Evolutionary conservation across 2,329 filamentous ascomycete species (phyloP).

Genomic region (Fusarium nanum): DNA sequence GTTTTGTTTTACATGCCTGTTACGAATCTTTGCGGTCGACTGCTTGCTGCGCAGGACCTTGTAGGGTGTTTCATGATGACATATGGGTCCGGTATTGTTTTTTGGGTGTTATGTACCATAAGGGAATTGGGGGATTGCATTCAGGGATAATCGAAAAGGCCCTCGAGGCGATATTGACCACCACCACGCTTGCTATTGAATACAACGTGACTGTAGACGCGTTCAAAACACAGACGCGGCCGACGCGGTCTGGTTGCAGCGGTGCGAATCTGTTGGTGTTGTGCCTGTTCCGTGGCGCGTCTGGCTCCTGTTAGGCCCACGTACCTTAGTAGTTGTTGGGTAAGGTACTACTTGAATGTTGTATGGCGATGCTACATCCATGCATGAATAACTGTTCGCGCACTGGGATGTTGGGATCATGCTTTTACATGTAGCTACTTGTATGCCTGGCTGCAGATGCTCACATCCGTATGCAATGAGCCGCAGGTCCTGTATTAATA

Average conservation of each 20-base stretch:
- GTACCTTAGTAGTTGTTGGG: background rate
- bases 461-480: background rate
- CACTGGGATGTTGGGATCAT: background rate
- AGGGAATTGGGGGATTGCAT: slow-evolving; percentile 55
- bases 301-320: background rate
- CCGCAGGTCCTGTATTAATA: background rate
- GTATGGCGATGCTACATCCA: background rate
- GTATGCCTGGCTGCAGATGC: too few species aligned
- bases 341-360: background rate
- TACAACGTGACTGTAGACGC: background rate
- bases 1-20: slow-evolving; percentile 49
- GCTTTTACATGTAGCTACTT: background rate
- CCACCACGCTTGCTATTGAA: background rate
- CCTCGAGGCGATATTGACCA: slow-evolving; percentile 45
- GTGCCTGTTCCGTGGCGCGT: background rate
- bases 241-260: background rate
- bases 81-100: slow-evolving; percentile 57
- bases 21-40: slow-evolving; percentile 50
- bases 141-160: slow-evolving; percentile 51
- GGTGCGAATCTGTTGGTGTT: background rate
- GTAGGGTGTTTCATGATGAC: slow-evolving; percentile 57
- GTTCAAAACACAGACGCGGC: background rate
- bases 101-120: slow-evolving; percentile 60
- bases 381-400: background rate
- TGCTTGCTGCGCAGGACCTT: slow-evolving; percentile 37